Conservation (phyloP, 2,329 filamentous ascomycete species). For the Pyricularia sp. region DNA sequence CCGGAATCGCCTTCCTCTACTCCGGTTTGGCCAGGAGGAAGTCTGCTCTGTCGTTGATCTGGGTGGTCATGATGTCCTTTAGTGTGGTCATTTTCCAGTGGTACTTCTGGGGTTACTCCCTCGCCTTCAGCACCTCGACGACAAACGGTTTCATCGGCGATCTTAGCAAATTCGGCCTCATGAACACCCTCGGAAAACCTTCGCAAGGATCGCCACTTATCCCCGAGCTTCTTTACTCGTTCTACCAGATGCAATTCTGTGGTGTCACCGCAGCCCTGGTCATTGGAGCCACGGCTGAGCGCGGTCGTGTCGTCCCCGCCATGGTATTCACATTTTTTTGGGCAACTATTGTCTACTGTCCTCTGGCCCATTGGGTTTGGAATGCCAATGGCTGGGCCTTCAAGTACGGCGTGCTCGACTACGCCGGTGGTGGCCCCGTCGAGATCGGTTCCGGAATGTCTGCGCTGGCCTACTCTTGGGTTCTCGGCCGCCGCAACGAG, state of each 20-base stretch:
- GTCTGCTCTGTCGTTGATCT: slow-evolving; percentile 93
- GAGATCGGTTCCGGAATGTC: slow-evolving; percentile 93
- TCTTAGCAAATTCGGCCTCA: slow-evolving; percentile 79
- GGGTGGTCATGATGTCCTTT: slow-evolving; percentile 91
- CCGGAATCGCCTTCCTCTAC: slow-evolving; percentile 94
- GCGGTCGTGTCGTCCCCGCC: slow-evolving; percentile 82
- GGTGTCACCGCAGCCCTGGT: slow-evolving; percentile 86
- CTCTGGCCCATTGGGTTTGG: slow-evolving; percentile 94
- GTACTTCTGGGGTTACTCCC: slow-evolving; percentile 98
- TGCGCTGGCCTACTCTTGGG: slow-evolving; percentile 89
- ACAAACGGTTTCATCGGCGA: slow-evolving; percentile 90
- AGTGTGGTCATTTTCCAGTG: slow-evolving; percentile 94
- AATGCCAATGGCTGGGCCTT: slow-evolving; percentile 89
- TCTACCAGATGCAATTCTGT: slow-evolving; percentile 99
- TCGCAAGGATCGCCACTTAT: slow-evolving; percentile 83
- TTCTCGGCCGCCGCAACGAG: slow-evolving; percentile 91
- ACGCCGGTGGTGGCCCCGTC: slow-evolving; percentile 92
- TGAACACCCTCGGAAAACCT: slow-evolving; percentile 73
- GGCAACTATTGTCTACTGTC: slow-evolving; percentile 96
- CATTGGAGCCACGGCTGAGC: slow-evolving; percentile 86
- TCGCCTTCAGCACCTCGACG: slow-evolving; percentile 76
- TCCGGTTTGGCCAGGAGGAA: slow-evolving; percentile 96
- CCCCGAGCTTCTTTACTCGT: slow-evolving; percentile 83
- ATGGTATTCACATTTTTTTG: slow-evolving; percentile 96
- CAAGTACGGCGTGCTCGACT: slow-evolving; percentile 87